Percentiles rank a stretch among this genome's conserved stretches.
Conservation (phyloP, 1,139 yeast species). For the Lodderomyces elongisporus region DNA sequence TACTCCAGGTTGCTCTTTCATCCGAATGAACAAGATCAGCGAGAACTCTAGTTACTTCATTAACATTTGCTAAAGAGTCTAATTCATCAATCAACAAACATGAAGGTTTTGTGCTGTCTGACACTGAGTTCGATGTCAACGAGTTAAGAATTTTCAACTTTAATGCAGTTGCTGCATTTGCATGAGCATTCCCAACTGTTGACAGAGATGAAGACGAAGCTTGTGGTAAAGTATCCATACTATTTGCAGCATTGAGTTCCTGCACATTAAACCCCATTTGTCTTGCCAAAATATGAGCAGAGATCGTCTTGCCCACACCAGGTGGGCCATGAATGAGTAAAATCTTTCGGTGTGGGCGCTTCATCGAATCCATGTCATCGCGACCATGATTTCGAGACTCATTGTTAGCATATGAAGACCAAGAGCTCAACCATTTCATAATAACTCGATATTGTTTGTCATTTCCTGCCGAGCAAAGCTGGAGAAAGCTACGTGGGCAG, state of each 20-base stretch:
- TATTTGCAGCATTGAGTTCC: slow-evolving; percentile 88
- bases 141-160: slow-evolving; percentile 61
- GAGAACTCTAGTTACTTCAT: slow-evolving; percentile 69
- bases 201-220: slow-evolving; percentile 11
- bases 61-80: slow-evolving; percentile 77
- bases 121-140: slow-evolving; percentile 58
- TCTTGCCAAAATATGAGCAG: slow-evolving; percentile 77
- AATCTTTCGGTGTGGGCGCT: slow-evolving; percentile 68
- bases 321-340: slow-evolving; percentile 86
- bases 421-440: slow-evolving; percentile 73
- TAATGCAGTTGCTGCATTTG: slow-evolving; percentile 26
- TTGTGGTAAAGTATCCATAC: slow-evolving; percentile 36
- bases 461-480: slow-evolving; percentile 68
- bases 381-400: slow-evolving; percentile 25
- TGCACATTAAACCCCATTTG: slow-evolving; percentile 78
- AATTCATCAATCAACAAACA: slow-evolving; percentile 86
- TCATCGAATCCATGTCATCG: slow-evolving; percentile 45
- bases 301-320: slow-evolving; percentile 92
- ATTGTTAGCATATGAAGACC: slow-evolving; percentile 69
- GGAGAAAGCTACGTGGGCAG: slow-evolving; percentile 64
- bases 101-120: slow-evolving; percentile 54
- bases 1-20: slow-evolving; percentile 35
- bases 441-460: slow-evolving; percentile 71
- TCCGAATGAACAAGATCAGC: slow-evolving; percentile 61
- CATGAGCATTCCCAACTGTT: slow-evolving; percentile 6